A percentile compares a stretch with the other conserved stretches of the same genome.
phyloP scores from a whole-genome alignment of 805 yeast genomes.

The Suhomyces sp. region DNA sequence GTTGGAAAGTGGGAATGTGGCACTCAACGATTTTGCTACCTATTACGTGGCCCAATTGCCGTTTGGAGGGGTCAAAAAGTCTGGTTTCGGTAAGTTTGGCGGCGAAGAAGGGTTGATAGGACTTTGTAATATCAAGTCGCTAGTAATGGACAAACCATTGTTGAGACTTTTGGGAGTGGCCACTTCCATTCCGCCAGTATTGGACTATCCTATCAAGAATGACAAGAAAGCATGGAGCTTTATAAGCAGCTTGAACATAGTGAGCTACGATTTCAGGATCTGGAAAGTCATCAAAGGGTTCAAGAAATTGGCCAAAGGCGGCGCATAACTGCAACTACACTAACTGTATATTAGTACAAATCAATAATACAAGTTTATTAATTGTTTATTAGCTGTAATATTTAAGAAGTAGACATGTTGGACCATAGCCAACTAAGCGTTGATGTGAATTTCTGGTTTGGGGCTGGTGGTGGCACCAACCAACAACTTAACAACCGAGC shows the following conservation, averaged over 20 bases:
- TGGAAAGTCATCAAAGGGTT: constrained; percentile 57
- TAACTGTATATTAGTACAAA: neutral
- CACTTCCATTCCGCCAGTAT: constrained; percentile 79
- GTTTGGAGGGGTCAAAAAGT: constrained; percentile 89
- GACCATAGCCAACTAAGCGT: constrained; percentile 43
- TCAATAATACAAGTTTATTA: neutral
- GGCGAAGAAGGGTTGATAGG: constrained; percentile 97
- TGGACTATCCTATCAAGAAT: constrained; percentile 87
- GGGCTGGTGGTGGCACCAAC: constrained; percentile 79
- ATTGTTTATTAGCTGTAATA: neutral
- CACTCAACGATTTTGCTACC: constrained; percentile 97
- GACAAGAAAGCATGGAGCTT: constrained; percentile 86
- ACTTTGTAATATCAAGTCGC: constrained; percentile 79
- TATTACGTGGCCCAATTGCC: constrained; percentile 94
- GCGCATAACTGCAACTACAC: constrained; percentile 7
- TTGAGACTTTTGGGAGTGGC: constrained; percentile 55
- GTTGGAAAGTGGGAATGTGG: constrained; percentile 84
- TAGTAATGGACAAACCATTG: constrained; percentile 80
- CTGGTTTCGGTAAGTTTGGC: constrained; percentile 97
- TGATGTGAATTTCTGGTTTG: constrained; percentile 77
- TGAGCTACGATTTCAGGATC: constrained; percentile 73
- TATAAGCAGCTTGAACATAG: constrained; percentile 74
- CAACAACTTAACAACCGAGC: constrained; percentile 67
- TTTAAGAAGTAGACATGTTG: neutral
- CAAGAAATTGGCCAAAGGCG: constrained; percentile 37